Evolutionary conservation across 805 yeast genomes (phyloP).

Genomic region (Candida orba): DNA sequence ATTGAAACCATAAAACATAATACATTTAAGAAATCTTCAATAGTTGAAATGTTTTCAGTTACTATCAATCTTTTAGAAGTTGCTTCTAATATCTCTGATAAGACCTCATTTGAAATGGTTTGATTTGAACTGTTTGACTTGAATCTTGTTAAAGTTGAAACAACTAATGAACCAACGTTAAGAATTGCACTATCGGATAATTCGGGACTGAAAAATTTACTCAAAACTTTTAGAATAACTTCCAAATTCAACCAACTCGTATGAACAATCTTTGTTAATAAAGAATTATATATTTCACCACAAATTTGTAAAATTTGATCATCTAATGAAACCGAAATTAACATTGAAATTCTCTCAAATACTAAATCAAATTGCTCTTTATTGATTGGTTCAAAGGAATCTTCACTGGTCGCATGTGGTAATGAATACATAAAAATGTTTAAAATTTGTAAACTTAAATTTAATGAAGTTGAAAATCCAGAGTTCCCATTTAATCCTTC

Average conservation of each 20-base stretch:
- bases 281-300: constrained; percentile 62
- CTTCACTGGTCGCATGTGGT: constrained; percentile 29
- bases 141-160: constrained; percentile 50
- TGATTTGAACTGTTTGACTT: constrained; percentile 16
- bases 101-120: constrained; percentile 14
- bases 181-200: constrained; percentile 77
- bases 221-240: constrained; percentile 52
- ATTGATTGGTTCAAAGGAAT: constrained; percentile 1
- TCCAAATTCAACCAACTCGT: constrained; percentile 14
- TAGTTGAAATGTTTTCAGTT: constrained; percentile 64
- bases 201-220: constrained; percentile 63
- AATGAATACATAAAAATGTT: constrained; percentile 36
- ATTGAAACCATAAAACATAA: constrained; percentile 62
- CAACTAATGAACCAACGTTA: constrained; percentile 61
- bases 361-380: constrained; percentile 27
- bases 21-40: constrained; percentile 70
- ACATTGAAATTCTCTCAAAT: constrained; percentile 33
- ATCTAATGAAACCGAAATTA: constrained; percentile 44
- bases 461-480: constrained; percentile 55
- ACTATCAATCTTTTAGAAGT: constrained; percentile 58
- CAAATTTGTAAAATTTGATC: constrained; percentile 73
- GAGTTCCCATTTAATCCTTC: constrained; percentile 13
- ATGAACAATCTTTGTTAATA: constrained; percentile 35
- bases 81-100: constrained; percentile 59
- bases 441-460: constrained; percentile 49